Evolutionary conservation across 805 yeast species (phyloP).

Genomic region (Starmerella roubikii): DNA sequence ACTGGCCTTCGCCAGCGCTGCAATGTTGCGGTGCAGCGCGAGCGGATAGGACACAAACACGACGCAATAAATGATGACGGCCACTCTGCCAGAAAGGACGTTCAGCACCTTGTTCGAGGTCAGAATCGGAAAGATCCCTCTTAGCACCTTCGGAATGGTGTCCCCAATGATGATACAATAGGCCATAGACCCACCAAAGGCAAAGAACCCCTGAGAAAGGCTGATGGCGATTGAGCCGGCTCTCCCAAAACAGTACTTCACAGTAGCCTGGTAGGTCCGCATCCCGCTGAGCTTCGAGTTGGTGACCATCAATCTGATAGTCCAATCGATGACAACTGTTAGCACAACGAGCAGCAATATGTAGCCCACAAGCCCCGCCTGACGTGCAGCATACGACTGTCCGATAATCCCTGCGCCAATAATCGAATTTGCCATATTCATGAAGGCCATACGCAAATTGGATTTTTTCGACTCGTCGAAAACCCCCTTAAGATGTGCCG

Average conservation of each 20-base stretch:
- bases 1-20: conserved; percentile 71
- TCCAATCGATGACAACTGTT: conserved; percentile 77
- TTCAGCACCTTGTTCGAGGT: conserved; percentile 29
- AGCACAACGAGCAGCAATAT: conserved; percentile 43
- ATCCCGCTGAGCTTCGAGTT: conserved; percentile 70
- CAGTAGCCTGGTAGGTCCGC: conserved; percentile 74
- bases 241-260: conserved; percentile 61
- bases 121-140: conserved; percentile 42
- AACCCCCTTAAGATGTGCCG: conserved; percentile 14
- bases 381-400: conserved; percentile 75
- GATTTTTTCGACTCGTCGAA: conserved; percentile 30
- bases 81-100: conserved; percentile 50
- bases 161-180: conserved; percentile 92
- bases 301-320: conserved; percentile 57
- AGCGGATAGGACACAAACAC: conserved; percentile 68
- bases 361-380: conserved; percentile 71
- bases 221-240: conserved; percentile 55
- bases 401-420: conserved; percentile 95
- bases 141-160: conserved; percentile 78
- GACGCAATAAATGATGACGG: conserved; percentile 59
- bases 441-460: conserved; percentile 71
- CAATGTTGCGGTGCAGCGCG: conserved; percentile 65
- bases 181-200: conserved; percentile 89
- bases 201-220: conserved; percentile 72
- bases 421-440: conserved; percentile 94